These are phyloP conservation scores for Cordyceps cateniannulata DNA, from an alignment of 2,329 filamentous ascomycete genomes.

Conservation along the genomic window DNA sequence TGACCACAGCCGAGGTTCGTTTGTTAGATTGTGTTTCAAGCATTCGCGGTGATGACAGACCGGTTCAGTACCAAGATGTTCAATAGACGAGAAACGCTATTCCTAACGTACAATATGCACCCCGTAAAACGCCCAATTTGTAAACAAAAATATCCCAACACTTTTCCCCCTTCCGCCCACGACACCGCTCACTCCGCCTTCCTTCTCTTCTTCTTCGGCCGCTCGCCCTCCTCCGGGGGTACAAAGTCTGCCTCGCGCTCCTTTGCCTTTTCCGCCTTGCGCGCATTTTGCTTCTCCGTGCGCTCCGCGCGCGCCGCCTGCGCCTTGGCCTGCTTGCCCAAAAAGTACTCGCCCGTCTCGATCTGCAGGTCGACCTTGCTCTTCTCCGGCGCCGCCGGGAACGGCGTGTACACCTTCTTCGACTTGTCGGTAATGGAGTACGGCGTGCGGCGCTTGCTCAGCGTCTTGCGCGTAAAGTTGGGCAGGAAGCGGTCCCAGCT, in stretches of 20 bases:
- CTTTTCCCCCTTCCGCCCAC: neutral
- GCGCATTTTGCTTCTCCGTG: slow-evolving; percentile 76
- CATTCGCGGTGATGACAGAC: no score
- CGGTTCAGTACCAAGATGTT: neutral
- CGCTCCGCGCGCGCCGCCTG: slow-evolving; percentile 71
- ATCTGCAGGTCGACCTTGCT: slow-evolving; percentile 98
- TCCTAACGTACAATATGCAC: slow-evolving; percentile 10
- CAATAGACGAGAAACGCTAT: slow-evolving; percentile 5
- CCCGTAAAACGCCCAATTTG: neutral
- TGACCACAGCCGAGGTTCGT: no score
- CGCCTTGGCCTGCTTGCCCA: slow-evolving; percentile 89
- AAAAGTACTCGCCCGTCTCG: slow-evolving; percentile 94
- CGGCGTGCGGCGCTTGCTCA: slow-evolving; percentile 77
- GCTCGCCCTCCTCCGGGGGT: slow-evolving; percentile 69
- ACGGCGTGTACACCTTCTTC: slow-evolving; percentile 94
- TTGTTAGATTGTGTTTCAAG: no score
- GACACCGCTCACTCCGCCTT: slow-evolving; percentile 23
- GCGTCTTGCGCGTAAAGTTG: slow-evolving; percentile 90
- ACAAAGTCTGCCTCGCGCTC: slow-evolving; percentile 82
- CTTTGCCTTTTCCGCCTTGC: slow-evolving; percentile 82
- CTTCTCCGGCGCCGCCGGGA: slow-evolving; percentile 95
- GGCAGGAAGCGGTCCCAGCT: slow-evolving; percentile 95
- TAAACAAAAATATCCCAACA: neutral
- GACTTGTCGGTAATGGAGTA: slow-evolving; percentile 85
- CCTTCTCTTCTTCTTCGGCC: slow-evolving; percentile 61